Percentiles rank a stretch among this genome's conserved stretches.
These are phyloP conservation scores for Penicillium sp. DNA, from an alignment of 2,329 filamentous ascomycete genomes.

Conservation along the genomic window DNA sequence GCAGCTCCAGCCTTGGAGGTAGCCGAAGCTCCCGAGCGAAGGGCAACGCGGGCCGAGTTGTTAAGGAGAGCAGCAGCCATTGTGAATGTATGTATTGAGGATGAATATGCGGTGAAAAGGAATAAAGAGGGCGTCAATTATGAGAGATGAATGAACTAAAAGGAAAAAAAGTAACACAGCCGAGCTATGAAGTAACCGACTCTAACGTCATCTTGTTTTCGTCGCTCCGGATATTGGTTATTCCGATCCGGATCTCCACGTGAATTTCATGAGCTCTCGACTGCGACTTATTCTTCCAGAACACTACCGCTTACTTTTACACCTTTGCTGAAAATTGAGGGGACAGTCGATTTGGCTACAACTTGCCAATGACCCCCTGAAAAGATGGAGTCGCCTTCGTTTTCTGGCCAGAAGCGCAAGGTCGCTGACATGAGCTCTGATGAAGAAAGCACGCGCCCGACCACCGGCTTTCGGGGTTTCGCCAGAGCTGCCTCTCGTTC, in stretches of 20 bases:
- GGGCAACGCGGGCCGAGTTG: constrained; percentile 67
- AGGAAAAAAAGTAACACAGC: constrained; percentile 10
- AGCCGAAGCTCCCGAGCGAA: constrained; percentile 62
- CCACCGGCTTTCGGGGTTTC: constrained; percentile 41
- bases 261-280: constrained; percentile 22
- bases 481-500: constrained; percentile 38
- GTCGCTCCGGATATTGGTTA: constrained; percentile 12
- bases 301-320: neutral
- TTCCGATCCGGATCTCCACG: constrained; percentile 21
- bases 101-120: neutral
- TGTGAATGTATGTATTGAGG: constrained; percentile 19
- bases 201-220: constrained; percentile 30
- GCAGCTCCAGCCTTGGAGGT: constrained; percentile 61
- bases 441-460: constrained; percentile 36
- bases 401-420: constrained; percentile 44
- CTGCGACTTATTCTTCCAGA: neutral
- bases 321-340: neutral
- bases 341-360: neutral
- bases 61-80: constrained; percentile 80
- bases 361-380: constrained; percentile 4
- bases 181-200: constrained; percentile 29
- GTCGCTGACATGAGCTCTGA: constrained; percentile 43
- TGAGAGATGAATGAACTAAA: constrained; percentile 8
- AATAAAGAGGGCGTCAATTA: constrained; percentile 7
- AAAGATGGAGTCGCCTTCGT: constrained; percentile 36